Evolutionary conservation across 441 rosid genomes (phyloP).

Genomic region (Corymbia citriodora): DNA sequence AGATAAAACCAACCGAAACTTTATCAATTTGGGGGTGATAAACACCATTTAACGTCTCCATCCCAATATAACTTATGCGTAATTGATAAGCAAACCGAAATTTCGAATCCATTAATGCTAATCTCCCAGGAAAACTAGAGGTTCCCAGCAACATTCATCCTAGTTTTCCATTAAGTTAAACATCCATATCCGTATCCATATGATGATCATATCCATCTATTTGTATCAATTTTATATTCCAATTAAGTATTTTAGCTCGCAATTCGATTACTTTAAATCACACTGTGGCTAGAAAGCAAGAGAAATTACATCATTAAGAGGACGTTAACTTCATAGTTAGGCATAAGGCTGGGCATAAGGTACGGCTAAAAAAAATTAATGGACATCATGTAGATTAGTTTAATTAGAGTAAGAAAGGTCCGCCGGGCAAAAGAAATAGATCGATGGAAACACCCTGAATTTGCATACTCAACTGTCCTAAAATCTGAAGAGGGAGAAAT

Average conservation of each 20-base stretch:
- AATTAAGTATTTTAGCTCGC: fast-evolving
- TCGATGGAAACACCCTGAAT: neutral
- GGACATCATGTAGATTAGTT: neutral
- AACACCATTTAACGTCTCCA: neutral
- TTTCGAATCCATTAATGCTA: neutral
- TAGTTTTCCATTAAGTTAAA: neutral
- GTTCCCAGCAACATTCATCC: neutral
- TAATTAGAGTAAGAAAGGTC: neutral
- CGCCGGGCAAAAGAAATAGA: fast-evolving
- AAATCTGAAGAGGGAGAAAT: neutral
- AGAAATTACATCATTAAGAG: neutral
- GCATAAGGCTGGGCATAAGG: neutral
- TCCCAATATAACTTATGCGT: neutral
- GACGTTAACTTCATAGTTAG: neutral
- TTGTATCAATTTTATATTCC: neutral
- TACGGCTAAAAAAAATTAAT: neutral
- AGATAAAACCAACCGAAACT: neutral
- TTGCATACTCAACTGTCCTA: neutral
- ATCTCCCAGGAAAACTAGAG: neutral
- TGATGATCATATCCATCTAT: neutral
- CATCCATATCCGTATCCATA: neutral
- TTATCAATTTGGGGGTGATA: neutral
- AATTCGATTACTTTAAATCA: neutral
- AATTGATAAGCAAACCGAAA: neutral
- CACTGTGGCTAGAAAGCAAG: neutral